Evolutionary conservation across 768 basidiomycete species (phyloP).

Genomic region (Lepiota subincarnata): DNA sequence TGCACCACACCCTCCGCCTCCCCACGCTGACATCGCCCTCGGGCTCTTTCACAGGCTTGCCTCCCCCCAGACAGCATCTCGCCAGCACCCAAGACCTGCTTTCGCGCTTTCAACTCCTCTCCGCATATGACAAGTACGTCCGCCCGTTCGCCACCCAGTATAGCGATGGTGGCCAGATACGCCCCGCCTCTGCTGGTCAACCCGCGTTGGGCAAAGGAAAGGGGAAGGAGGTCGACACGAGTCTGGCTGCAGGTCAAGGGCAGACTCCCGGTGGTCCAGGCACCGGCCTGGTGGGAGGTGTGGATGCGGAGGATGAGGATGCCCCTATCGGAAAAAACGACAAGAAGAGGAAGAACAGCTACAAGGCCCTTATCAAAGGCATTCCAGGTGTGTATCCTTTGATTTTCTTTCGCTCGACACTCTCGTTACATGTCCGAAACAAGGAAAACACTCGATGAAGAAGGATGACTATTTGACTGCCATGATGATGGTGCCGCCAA

Average conservation of each 20-base stretch:
- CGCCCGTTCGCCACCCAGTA: conserved; percentile 33
- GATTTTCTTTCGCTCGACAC: neutral
- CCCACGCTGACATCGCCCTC: neutral
- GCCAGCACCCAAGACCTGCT: conserved; percentile 78
- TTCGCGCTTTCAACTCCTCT: conserved; percentile 61
- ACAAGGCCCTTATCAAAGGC: conserved; percentile 73
- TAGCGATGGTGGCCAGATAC: conserved; percentile 2
- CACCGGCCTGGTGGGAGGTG: conserved; percentile 27
- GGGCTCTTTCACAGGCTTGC: conserved; percentile 24
- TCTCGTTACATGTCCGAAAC: conserved; percentile 13
- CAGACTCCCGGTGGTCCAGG: conserved; percentile 19
- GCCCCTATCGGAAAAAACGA: conserved; percentile 49
- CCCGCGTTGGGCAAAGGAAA: conserved; percentile 42
- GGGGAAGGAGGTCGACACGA: conserved; percentile 38
- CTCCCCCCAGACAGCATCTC: conserved; percentile 46
- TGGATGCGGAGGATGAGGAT: conserved; percentile 47
- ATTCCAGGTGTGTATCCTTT: conserved; percentile 53
- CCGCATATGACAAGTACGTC: conserved; percentile 82
- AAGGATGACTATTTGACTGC: conserved; percentile 70
- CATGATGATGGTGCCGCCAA: conserved; percentile 66
- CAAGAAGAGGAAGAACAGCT: conserved; percentile 76
- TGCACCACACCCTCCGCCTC: neutral
- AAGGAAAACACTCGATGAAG: conserved; percentile 74
- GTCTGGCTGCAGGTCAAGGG: conserved; percentile 14
- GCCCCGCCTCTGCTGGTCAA: conserved; percentile 5